Conservation (phyloP, 1,139 yeast species). For the Schwanniomyces etchellsii region DNA sequence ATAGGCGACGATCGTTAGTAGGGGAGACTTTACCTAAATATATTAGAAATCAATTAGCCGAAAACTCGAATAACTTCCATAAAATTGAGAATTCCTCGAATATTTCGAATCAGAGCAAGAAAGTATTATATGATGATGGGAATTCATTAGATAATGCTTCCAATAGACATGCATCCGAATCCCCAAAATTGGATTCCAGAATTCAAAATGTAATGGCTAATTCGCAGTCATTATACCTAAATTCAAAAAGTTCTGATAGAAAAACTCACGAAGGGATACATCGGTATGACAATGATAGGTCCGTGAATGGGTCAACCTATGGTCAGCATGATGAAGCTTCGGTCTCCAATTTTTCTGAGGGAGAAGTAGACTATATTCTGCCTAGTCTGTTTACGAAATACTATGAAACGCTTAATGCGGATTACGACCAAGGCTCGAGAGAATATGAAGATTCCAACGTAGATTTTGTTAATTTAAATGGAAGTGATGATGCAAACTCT, state of each 20-base stretch:
- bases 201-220: slow-evolving; percentile 31
- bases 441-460: slow-evolving; percentile 11
- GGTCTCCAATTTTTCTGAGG: slow-evolving; percentile 12
- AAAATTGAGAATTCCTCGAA: slow-evolving; percentile 1
- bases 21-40: slow-evolving; percentile 36
- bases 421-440: slow-evolving; percentile 12
- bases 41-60: slow-evolving; percentile 26
- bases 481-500: slow-evolving; percentile 11
- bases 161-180: too few species aligned
- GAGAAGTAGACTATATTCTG: slow-evolving; percentile 37
- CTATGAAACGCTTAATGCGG: slow-evolving; percentile 18
- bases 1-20: slow-evolving; percentile 20
- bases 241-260: slow-evolving; percentile 14
- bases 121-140: not conserved
- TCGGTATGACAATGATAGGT: slow-evolving; percentile 6
- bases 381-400: slow-evolving; percentile 35
- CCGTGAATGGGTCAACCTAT: not conserved
- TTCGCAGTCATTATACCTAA: slow-evolving; percentile 34
- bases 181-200: slow-evolving; percentile 16
- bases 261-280: slow-evolving; percentile 7
- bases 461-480: slow-evolving; percentile 24
- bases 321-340: slow-evolving; percentile 1
- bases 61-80: not conserved
- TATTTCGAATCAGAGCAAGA: not conserved
- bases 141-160: slow-evolving; percentile 1